Evolutionary conservation across 495 filamentous ascomycete genomes (phyloP).

Genomic region (Aspergillus panamensis): DNA sequence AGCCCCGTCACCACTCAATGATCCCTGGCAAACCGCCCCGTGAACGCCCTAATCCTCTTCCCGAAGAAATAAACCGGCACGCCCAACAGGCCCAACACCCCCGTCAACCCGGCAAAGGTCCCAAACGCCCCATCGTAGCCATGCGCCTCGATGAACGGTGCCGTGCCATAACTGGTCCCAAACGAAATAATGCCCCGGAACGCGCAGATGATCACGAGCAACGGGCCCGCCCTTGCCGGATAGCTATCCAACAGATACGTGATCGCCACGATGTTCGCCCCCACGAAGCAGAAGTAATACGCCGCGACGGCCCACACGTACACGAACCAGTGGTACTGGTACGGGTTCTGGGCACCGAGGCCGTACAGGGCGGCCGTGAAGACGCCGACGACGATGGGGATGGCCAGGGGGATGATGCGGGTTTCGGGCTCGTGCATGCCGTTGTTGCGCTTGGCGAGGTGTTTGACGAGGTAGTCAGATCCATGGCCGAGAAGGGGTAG

Average conservation of each 20-base stretch:
- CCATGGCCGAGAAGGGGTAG: conserved; percentile 35
- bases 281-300: conserved; percentile 39
- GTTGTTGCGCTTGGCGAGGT: conserved; percentile 23
- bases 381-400: conserved; percentile 32
- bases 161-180: conserved; percentile 30
- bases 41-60: conserved; percentile 29
- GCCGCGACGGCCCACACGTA: conserved; percentile 32
- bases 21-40: conserved; percentile 18
- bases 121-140: conserved; percentile 34
- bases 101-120: conserved; percentile 28
- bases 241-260: conserved; percentile 40
- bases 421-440: conserved; percentile 36
- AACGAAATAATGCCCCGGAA: conserved; percentile 39
- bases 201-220: conserved; percentile 41
- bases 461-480: conserved; percentile 28
- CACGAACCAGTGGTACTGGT: conserved; percentile 34
- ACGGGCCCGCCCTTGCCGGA: conserved; percentile 31
- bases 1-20: background rate
- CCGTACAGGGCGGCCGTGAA: conserved; percentile 34
- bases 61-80: conserved; percentile 31
- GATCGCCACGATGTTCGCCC: conserved; percentile 37
- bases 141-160: conserved; percentile 21
- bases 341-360: conserved; percentile 27
- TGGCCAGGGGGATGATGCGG: conserved; percentile 28
- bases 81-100: conserved; percentile 22